These are phyloP conservation scores for Moelleriella libera DNA, from an alignment of 2,329 filamentous ascomycete species.

Conservation along the genomic window DNA sequence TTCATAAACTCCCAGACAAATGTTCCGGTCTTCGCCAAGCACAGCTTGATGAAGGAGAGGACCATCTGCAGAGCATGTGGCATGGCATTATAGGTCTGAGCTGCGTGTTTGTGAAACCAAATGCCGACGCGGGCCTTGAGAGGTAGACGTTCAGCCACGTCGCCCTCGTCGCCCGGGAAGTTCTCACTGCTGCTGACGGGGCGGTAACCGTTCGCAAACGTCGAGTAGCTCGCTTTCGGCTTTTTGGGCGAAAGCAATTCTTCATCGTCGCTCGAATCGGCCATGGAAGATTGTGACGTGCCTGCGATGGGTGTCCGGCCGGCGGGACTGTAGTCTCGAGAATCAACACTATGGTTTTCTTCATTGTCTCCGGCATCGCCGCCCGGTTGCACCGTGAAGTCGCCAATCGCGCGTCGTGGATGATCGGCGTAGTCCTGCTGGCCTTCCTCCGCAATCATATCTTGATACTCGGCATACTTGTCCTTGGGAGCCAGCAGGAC, in stretches of 20 bases:
- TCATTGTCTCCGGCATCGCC: constrained; percentile 23
- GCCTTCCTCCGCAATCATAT: constrained; percentile 40
- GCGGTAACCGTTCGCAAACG: constrained; percentile 12
- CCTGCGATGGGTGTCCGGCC: constrained; percentile 39
- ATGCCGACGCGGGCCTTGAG: constrained; percentile 15
- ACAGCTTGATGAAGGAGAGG: constrained; percentile 14
- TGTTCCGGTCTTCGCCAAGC: constrained; percentile 33
- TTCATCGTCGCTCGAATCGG: constrained; percentile 34
- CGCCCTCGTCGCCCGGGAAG: constrained; percentile 40
- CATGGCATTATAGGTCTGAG: constrained; percentile 19
- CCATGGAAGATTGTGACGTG: constrained; percentile 33
- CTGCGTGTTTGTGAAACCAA: constrained; percentile 9
- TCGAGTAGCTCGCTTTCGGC: constrained; percentile 10
- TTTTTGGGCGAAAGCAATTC: constrained; percentile 15
- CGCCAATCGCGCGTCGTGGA: constrained; percentile 26
- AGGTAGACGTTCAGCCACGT: constrained; percentile 21
- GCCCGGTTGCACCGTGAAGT: constrained; percentile 25
- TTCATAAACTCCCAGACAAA: constrained; percentile 95
- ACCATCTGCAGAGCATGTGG: constrained; percentile 25
- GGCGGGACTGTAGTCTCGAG: constrained; percentile 36
- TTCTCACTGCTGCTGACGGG: constrained; percentile 21
- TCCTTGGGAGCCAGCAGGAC: constrained; percentile 79
- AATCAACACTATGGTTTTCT: constrained; percentile 23
- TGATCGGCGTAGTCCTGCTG: constrained; percentile 38
- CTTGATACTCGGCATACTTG: constrained; percentile 50